phyloP scores from a whole-genome alignment of 1,284 basidiomycete species.

The Sporisorium scitamineum region DNA sequence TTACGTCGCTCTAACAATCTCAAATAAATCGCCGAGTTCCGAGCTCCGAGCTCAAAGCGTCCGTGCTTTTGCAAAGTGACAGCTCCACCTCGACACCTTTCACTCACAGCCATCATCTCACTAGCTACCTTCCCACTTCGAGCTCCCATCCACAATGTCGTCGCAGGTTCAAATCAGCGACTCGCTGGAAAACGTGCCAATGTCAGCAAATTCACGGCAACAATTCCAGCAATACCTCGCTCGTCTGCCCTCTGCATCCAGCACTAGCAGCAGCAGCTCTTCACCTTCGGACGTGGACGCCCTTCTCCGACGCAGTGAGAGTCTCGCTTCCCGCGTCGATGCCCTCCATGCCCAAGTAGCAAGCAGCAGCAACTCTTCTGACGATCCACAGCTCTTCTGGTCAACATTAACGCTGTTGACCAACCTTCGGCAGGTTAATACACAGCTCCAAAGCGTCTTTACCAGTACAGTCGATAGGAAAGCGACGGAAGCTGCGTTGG shows the following conservation, averaged over 20 bases:
- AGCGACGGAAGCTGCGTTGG: constrained; percentile 8
- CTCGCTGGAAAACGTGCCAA: constrained; percentile 2
- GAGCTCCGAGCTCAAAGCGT: constrained; percentile 1
- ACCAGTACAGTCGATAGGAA: background rate
- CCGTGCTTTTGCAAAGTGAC: constrained; percentile 3
- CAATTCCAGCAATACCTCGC: constrained; percentile 37
- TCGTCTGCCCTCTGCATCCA: constrained; percentile 12
- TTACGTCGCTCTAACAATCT: constrained; percentile 2
- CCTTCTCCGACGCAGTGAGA: constrained; percentile 8
- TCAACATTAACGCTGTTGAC: constrained; percentile 25
- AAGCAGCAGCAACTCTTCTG: background rate
- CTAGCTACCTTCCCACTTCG: background rate
- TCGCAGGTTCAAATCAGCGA: background rate
- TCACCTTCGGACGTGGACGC: constrained; percentile 5
- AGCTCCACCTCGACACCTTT: background rate
- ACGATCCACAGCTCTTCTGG: constrained; percentile 43
- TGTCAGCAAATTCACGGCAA: constrained; percentile 21
- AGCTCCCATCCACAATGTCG: background rate
- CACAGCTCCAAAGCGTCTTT: constrained; percentile 4
- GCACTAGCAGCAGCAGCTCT: constrained; percentile 2
- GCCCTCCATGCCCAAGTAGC: constrained; percentile 14
- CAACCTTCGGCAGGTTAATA: constrained; percentile 26
- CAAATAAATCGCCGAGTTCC: constrained; percentile 3
- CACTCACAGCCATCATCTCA: background rate
- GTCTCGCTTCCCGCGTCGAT: constrained; percentile 14